Conservation (phyloP, 345 rosid genomes). For the Euclidium syriacum region DNA sequence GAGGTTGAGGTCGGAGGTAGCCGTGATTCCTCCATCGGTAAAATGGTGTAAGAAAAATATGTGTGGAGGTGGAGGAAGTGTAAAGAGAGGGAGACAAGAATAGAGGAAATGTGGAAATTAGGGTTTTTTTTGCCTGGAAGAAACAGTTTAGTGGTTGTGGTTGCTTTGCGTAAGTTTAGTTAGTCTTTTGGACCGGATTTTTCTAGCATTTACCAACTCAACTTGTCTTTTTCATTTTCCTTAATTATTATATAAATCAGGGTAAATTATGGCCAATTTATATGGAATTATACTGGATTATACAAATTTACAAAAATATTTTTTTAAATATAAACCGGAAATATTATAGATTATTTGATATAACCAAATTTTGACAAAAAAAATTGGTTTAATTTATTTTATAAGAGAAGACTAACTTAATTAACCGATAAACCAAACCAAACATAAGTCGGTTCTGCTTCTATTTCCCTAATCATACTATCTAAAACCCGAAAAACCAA, state of each 20-base stretch:
- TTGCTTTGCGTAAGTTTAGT: constrained; percentile 23
- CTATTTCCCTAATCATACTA: too few species aligned
- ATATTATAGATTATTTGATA: too few species aligned
- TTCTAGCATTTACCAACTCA: constrained; percentile 17
- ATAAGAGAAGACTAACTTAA: too few species aligned
- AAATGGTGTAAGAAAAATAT: background rate
- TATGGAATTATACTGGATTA: too few species aligned
- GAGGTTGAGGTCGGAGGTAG: constrained; percentile 18
- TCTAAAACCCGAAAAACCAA: too few species aligned
- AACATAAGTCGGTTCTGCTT: too few species aligned
- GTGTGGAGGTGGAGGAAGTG: constrained; percentile 5
- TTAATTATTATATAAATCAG: background rate
- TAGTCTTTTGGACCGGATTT: background rate
- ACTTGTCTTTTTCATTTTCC: background rate
- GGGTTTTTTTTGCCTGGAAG: constrained; percentile 5
- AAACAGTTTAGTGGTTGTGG: constrained; percentile 4
- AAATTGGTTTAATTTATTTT: too few species aligned
- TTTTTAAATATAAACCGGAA: too few species aligned
- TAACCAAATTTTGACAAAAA: too few species aligned
- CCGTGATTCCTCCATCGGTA: constrained; percentile 15
- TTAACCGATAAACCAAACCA: too few species aligned
- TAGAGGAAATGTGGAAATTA: background rate
- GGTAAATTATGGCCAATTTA: too few species aligned
- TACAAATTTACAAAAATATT: too few species aligned
- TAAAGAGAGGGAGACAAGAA: background rate